Conservation (phyloP, 495 filamentous ascomycete species). For the Saxophila tyrrhenica region DNA sequence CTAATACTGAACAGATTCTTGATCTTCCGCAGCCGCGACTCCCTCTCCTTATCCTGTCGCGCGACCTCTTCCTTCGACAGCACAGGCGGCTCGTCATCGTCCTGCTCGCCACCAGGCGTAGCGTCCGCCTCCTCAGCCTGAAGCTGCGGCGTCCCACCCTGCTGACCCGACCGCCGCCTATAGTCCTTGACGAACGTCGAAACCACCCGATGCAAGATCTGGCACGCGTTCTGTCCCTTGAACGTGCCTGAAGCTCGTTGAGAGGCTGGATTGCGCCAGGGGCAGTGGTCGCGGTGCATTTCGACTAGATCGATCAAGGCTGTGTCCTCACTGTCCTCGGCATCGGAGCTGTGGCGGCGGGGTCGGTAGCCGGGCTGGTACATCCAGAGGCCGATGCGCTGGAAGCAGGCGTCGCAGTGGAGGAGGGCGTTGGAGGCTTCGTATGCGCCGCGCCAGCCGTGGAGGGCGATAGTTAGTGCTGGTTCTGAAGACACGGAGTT, state of each 20-base stretch:
- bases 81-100: background rate
- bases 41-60: slow-evolving; percentile 15
- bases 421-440: slow-evolving; percentile 56
- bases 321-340: slow-evolving; percentile 14
- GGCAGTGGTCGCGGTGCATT: slow-evolving; percentile 33
- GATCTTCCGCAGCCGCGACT: slow-evolving; percentile 10
- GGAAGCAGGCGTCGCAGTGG: slow-evolving; percentile 72
- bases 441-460: slow-evolving; percentile 70
- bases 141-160: background rate
- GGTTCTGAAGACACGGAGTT: slow-evolving; percentile 15
- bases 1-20: slow-evolving; percentile 16
- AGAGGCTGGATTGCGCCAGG: slow-evolving; percentile 29
- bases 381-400: slow-evolving; percentile 86
- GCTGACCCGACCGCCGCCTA: slow-evolving; percentile 4
- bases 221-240: slow-evolving; percentile 22
- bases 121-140: slow-evolving; percentile 1
- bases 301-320: slow-evolving; percentile 25
- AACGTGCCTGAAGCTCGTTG: slow-evolving; percentile 23
- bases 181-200: slow-evolving; percentile 9
- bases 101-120: background rate
- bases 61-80: slow-evolving; percentile 10
- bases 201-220: slow-evolving; percentile 22
- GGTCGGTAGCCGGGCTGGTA: slow-evolving; percentile 43
- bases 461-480: slow-evolving; percentile 65
- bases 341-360: slow-evolving; percentile 13